Base-by-base conservation (phyloP, 805 yeast genomes). In the Teunomyces tritomae region DNA sequence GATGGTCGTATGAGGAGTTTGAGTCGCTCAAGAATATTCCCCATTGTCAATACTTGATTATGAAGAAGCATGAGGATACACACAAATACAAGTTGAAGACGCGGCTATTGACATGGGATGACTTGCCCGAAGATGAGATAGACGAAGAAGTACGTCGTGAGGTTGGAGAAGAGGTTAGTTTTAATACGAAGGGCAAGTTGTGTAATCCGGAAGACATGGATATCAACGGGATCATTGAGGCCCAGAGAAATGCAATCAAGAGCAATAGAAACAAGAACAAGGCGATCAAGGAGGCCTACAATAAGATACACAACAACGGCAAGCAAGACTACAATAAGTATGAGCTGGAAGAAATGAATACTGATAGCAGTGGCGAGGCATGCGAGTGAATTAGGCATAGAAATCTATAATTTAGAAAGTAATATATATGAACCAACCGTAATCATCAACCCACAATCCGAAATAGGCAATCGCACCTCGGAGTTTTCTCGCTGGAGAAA, bases 1-100 rank as follows among this genome's bases (percentile, higher is more conserved):
- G 96, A 49, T 91, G 97, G 97, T 78, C 86, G 1, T 92, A 86
- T 60, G 97, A 90, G 62, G 83, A 84, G 61, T 91, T 90, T 65
- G 97, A 91, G 66, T 77, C 84, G 40, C 74, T 91, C 52, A 78
- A 85, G 50, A 91, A 91, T 62, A 82, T 91, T 11, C 89, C 89
- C 1, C 94, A 91, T 62, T 92, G 97, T 58, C 82, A 84, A 53
- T 84, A 87, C 62, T 73, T 91, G 35, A 80, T 85, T 28, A 86
- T 90, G 95, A 89, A 87, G 59, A 74, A 77, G 48, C 72, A 76
- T 47, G 66, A 61, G 5, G 68, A 70, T 4, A 71, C 71, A 0
- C 77, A 77, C 17, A 74, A 79, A 50, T 90, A 83, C 60, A 61
- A 60, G 34, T 68, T 90, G 45, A 68, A 78, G 54, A 85, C 92